phyloP scores from a whole-genome alignment of 1,284 basidiomycete genomes.

The Xerocomus minutiporus region DNA sequence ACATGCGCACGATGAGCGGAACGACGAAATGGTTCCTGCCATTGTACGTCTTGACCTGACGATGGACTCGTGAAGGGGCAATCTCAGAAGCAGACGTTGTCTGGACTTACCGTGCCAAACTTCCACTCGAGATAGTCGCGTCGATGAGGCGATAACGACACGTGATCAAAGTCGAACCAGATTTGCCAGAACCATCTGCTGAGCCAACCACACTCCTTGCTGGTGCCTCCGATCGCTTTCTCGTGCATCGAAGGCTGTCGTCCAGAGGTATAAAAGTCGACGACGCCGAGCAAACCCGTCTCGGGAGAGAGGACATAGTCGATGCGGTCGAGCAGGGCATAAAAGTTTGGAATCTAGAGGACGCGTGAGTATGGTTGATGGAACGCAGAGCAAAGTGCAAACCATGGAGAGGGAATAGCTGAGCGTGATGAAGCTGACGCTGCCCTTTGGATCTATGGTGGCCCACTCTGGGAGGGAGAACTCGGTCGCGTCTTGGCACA shows the following conservation, averaged over 20 bases:
- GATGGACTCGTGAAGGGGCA: not conserved
- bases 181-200: conserved; percentile 80
- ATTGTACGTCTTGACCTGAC: conserved; percentile 61
- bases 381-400: conserved; percentile 12
- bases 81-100: not conserved
- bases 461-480: conserved; percentile 67
- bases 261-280: conserved; percentile 78
- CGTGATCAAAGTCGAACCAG: conserved; percentile 80
- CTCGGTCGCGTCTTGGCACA: conserved; percentile 72
- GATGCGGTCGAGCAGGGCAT: conserved; percentile 65
- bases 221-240: conserved; percentile 67
- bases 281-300: conserved; percentile 66
- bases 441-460: conserved; percentile 48
- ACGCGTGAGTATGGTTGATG: not conserved
- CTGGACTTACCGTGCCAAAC: conserved; percentile 58
- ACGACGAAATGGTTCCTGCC: conserved; percentile 71
- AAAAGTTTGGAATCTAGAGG: conserved; percentile 64
- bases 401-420: conserved; percentile 76
- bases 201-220: conserved; percentile 70
- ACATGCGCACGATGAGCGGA: conserved; percentile 68
- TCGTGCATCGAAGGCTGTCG: conserved; percentile 53
- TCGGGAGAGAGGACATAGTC: conserved; percentile 66
- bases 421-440: conserved; percentile 59
- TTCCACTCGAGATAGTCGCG: conserved; percentile 78
- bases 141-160: conserved; percentile 64